These are phyloP conservation scores for Hyphodiscus sp. DNA, from an alignment of 2,329 filamentous ascomycete genomes.

Conservation along the genomic window DNA sequence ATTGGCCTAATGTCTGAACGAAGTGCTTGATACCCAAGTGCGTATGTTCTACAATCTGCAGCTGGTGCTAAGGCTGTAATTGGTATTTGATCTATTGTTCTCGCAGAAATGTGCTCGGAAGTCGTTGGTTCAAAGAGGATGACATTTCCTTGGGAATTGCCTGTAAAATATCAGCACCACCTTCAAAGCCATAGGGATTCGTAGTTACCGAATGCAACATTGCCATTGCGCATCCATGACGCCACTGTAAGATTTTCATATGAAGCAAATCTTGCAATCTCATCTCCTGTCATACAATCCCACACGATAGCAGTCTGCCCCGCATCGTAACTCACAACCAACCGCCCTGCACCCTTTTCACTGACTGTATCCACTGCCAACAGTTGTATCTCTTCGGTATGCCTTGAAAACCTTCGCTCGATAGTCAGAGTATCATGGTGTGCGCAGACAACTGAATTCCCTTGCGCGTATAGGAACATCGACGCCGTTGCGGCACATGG, in stretches of 20 bases:
- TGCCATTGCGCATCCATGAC: conserved; percentile 94
- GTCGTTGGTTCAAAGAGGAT: conserved; percentile 92
- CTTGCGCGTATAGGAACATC: conserved; percentile 83
- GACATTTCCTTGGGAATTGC: conserved; percentile 86
- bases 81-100: conserved; percentile 86
- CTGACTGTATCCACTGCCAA: conserved; percentile 88
- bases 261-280: conserved; percentile 85
- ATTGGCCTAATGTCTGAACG: not conserved
- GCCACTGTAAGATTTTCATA: conserved; percentile 82
- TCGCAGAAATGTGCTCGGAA: conserved; percentile 83
- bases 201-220: conserved; percentile 83
- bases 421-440: conserved; percentile 90
- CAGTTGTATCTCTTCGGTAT: conserved; percentile 75
- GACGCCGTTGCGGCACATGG: conserved; percentile 87
- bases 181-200: conserved; percentile 6
- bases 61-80: conserved; percentile 90
- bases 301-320: conserved; percentile 92
- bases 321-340: conserved; percentile 89
- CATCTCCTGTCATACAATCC: conserved; percentile 88
- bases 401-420: conserved; percentile 77
- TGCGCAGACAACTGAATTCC: conserved; percentile 74
- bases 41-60: conserved; percentile 87
- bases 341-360: conserved; percentile 73
- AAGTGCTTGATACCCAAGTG: conserved; percentile 65
- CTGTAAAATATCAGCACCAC: conserved; percentile 39